A percentile compares a stretch with the other conserved stretches of the same genome.
Conservation (phyloP, 768 basidiomycete genomes). For the Asterophora parasitica region DNA sequence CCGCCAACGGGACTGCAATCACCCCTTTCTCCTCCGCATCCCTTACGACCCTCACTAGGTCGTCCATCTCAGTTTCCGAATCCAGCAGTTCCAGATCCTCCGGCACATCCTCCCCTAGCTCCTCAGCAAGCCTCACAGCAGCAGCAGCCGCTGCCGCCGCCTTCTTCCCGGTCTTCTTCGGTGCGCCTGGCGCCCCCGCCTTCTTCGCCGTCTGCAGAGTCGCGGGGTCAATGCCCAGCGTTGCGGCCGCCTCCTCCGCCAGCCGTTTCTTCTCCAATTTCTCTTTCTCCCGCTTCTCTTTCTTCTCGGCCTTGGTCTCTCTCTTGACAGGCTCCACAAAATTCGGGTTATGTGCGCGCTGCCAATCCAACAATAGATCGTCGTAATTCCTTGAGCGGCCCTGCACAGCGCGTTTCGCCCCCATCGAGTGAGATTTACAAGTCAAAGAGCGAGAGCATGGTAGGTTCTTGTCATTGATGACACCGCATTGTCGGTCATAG, state of each 20-base stretch:
- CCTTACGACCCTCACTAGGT: constrained; percentile 59
- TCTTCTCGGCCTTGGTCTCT: constrained; percentile 83
- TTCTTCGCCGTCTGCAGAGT: constrained; percentile 34
- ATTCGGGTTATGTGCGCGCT: constrained; percentile 81
- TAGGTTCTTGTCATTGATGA: constrained; percentile 91
- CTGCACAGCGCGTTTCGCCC: constrained; percentile 87
- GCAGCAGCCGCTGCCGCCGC: constrained; percentile 48
- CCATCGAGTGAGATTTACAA: constrained; percentile 98
- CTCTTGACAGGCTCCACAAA: constrained; percentile 85
- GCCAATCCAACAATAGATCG: constrained; percentile 87
- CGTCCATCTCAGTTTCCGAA: constrained; percentile 82
- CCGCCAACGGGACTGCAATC: constrained; percentile 62
- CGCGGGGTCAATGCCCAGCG: constrained; percentile 48
- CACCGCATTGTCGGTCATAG: constrained; percentile 90
- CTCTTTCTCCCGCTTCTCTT: constrained; percentile 77
- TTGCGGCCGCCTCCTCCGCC: constrained; percentile 65
- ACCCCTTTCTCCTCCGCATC: constrained; percentile 52
- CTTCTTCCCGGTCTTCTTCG: constrained; percentile 66
- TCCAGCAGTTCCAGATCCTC: constrained; percentile 79
- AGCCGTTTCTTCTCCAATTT: constrained; percentile 78
- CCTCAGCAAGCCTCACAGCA: constrained; percentile 43
- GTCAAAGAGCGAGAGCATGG: constrained; percentile 95
- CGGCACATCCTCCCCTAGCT: constrained; percentile 49
- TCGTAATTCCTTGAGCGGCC: constrained; percentile 84
- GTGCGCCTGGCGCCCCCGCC: constrained; percentile 31